These are phyloP conservation scores for Sarcocystis neurona DNA, from an alignment of 169 alveolate genomes.

Conservation along the genomic window DNA sequence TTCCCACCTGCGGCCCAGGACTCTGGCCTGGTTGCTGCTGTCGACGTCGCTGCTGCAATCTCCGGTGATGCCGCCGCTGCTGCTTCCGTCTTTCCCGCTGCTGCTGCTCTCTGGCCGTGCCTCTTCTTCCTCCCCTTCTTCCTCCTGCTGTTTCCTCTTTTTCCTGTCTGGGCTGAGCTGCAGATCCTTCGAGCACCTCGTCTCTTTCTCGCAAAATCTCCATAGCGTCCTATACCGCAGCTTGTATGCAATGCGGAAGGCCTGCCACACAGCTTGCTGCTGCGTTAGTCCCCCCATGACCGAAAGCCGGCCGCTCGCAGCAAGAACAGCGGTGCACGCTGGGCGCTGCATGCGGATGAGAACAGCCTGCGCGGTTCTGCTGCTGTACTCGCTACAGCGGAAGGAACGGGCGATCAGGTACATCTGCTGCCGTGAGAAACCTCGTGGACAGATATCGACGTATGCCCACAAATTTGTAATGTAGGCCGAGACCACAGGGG, in stretches of 20 bases:
- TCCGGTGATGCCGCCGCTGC: too few species aligned
- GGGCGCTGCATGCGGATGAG: slow-evolving; percentile 49
- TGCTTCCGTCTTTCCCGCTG: neutral
- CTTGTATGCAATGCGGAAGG: slow-evolving; percentile 53
- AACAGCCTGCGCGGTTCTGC: slow-evolving; percentile 33
- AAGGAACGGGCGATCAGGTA: slow-evolving; percentile 61
- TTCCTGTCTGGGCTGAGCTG: neutral
- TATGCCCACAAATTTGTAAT: slow-evolving; percentile 54
- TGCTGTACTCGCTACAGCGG: slow-evolving; percentile 38
- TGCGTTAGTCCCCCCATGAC: slow-evolving; percentile 62
- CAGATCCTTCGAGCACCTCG: neutral
- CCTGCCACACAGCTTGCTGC: slow-evolving; percentile 62
- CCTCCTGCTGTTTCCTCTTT: neutral
- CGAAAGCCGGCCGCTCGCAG: slow-evolving; percentile 45
- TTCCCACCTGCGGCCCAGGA: too few species aligned
- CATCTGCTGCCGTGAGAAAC: slow-evolving; percentile 37
- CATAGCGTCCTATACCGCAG: slow-evolving; percentile 44
- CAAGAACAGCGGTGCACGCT: slow-evolving; percentile 54
- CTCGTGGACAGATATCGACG: slow-evolving; percentile 28
- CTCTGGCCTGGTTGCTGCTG: too few species aligned
- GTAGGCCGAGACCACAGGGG: slow-evolving; percentile 50
- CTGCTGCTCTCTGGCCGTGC: neutral
- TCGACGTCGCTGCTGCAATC: too few species aligned
- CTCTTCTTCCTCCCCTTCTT: neutral
- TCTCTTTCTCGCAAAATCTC: neutral